A percentile compares a stretch with the other conserved stretches of the same genome.
Conservation (phyloP, 2,329 filamentous ascomycete species). For the Botrytis elliptica region DNA sequence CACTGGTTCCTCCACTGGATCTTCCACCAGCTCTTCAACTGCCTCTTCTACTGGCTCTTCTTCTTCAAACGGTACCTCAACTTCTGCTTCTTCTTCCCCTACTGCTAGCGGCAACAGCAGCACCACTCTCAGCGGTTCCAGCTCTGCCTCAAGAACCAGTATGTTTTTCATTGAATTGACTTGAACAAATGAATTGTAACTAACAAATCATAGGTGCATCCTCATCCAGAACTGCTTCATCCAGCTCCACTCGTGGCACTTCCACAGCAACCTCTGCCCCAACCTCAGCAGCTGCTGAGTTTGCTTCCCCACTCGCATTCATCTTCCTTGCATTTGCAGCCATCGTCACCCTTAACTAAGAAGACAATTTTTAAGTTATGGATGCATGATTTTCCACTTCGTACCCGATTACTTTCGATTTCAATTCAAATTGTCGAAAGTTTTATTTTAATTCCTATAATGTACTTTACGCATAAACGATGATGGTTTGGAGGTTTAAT, state of each 20-base stretch:
- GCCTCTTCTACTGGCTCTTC: not conserved
- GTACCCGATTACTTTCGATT: constrained; percentile 7
- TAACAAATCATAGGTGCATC: constrained; percentile 9
- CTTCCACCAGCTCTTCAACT: not conserved
- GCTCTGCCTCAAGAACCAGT: constrained; percentile 13
- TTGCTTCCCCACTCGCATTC: constrained; percentile 37
- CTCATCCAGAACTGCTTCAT: constrained; percentile 13
- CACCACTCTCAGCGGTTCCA: not conserved
- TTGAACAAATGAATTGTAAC: not conserved
- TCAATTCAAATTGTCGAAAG: not conserved
- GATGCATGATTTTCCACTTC: constrained; percentile 12
- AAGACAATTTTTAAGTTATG: not conserved
- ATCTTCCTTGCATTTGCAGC: constrained; percentile 37
- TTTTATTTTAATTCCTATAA: constrained; percentile 19
- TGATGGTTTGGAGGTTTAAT: constrained; percentile 17
- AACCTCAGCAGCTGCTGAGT: constrained; percentile 27
- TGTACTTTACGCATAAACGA: constrained; percentile 18
- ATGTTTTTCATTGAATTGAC: not conserved
- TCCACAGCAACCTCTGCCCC: constrained; percentile 20
- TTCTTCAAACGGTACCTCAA: not conserved
- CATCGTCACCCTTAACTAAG: constrained; percentile 37
- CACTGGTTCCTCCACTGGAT: not conserved
- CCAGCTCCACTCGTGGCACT: constrained; percentile 10
- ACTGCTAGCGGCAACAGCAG: not conserved
- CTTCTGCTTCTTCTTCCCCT: not conserved